Percentiles rank a stretch among this genome's conserved stretches.
These are phyloP conservation scores for Dryadomyces quercus-mongolicae DNA, from an alignment of 2,329 filamentous ascomycete species.

Conservation along the genomic window DNA sequence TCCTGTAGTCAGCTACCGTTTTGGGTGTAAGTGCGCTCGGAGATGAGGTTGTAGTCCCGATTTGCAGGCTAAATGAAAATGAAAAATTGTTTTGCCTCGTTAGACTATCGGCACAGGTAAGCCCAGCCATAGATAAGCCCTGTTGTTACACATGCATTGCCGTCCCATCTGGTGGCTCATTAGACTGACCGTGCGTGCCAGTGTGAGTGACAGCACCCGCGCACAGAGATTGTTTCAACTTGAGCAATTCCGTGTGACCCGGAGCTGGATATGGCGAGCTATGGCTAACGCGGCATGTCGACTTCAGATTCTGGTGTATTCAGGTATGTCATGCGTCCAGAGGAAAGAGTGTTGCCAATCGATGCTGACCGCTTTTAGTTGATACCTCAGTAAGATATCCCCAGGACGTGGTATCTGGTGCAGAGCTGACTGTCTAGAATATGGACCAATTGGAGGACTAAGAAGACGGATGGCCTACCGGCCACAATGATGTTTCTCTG, in stretches of 20 bases:
- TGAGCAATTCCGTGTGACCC: neutral
- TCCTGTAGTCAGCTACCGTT: conserved; percentile 24
- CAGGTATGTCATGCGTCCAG: no score
- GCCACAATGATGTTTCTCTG: conserved; percentile 50
- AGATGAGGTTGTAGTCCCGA: neutral
- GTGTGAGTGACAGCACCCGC: neutral
- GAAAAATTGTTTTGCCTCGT: neutral
- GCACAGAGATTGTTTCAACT: neutral
- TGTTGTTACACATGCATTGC: neutral
- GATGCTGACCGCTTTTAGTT: conserved; percentile 13
- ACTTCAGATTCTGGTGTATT: conserved; percentile 24
- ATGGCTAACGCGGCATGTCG: neutral
- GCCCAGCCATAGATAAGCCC: neutral
- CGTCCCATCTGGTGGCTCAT: neutral
- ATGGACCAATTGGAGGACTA: conserved; percentile 49
- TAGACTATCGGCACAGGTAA: conserved; percentile 21
- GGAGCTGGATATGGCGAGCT: neutral
- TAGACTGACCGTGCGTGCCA: neutral
- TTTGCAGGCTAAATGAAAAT: neutral
- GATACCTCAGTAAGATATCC: neutral
- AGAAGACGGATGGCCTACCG: conserved; percentile 49
- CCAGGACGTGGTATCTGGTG: neutral
- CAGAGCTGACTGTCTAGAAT: conserved; percentile 22
- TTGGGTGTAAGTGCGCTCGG: conserved; percentile 23
- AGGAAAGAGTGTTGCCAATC: no score